phyloP scores from a whole-genome alignment of 2,329 filamentous ascomycete species.

The Cladophialophora yegresii region DNA sequence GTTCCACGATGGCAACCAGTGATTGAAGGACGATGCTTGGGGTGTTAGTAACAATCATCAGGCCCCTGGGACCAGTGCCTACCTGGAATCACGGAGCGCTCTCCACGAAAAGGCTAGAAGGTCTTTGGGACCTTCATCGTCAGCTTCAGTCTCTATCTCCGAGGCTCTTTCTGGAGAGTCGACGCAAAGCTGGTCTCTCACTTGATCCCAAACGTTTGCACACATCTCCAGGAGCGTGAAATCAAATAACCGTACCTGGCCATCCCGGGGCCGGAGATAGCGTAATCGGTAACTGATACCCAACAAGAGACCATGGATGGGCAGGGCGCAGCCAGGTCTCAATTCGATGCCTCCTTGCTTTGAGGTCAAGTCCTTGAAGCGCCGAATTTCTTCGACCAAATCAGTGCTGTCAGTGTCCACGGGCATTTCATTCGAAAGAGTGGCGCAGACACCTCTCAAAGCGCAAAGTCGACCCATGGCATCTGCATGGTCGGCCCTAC shows the following conservation, averaged over 20 bases:
- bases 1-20: constrained; percentile 52
- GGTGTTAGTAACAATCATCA: constrained; percentile 32
- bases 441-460: neutral
- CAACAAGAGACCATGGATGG: constrained; percentile 33
- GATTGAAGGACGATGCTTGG: constrained; percentile 69
- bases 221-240: constrained; percentile 62
- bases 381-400: neutral
- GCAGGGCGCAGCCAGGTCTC: constrained; percentile 22
- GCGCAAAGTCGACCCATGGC: constrained; percentile 63
- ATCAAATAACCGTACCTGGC: constrained; percentile 40
- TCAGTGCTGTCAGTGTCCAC: neutral
- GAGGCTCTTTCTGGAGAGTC: constrained; percentile 89
- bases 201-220: constrained; percentile 71
- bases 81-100: constrained; percentile 92
- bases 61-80: constrained; percentile 33
- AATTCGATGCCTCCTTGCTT: constrained; percentile 1
- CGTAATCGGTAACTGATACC: constrained; percentile 27
- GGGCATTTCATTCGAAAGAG: neutral
- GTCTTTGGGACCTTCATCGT: constrained; percentile 80
- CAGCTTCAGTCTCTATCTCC: constrained; percentile 62
- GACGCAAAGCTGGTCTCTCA: constrained; percentile 79
- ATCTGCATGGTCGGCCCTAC: constrained; percentile 88
- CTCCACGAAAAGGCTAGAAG: constrained; percentile 93
- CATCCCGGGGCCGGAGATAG: constrained; percentile 3
- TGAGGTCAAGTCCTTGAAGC: constrained; percentile 9